Evolutionary conservation across 2,329 filamentous ascomycete genomes (phyloP).

Genomic region (Lojkania enalia): DNA sequence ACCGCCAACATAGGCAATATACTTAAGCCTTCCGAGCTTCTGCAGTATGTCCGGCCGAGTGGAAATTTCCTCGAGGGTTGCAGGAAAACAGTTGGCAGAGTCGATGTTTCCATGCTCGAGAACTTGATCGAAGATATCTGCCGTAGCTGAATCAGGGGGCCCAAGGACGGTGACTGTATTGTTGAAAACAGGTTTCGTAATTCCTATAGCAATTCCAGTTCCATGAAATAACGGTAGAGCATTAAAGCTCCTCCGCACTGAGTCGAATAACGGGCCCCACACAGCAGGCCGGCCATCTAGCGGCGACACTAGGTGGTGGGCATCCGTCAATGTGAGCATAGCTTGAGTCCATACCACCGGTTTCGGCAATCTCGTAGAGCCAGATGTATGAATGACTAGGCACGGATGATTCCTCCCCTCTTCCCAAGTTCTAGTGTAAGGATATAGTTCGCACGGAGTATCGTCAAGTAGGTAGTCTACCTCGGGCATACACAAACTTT

Average conservation of each 20-base stretch:
- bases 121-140: slow-evolving; percentile 20
- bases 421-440: slow-evolving; percentile 31
- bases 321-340: slow-evolving; percentile 20
- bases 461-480: slow-evolving; percentile 27
- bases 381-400: slow-evolving; percentile 43
- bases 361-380: slow-evolving; percentile 44
- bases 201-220: slow-evolving; percentile 19
- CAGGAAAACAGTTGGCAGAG: slow-evolving; percentile 20
- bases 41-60: slow-evolving; percentile 19
- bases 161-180: slow-evolving; percentile 24
- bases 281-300: slow-evolving; percentile 23
- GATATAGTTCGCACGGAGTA: slow-evolving; percentile 18
- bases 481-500: slow-evolving; percentile 30
- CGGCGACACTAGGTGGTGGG: slow-evolving; percentile 22
- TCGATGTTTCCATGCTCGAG: slow-evolving; percentile 24
- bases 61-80: slow-evolving; percentile 26
- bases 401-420: slow-evolving; percentile 37
- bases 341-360: slow-evolving; percentile 38
- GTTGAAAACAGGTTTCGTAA: slow-evolving; percentile 21
- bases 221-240: slow-evolving; percentile 26
- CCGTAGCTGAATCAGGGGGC: slow-evolving; percentile 19
- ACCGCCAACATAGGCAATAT: slow-evolving; percentile 29
- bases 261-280: slow-evolving; percentile 16
- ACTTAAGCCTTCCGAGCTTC: slow-evolving; percentile 22
- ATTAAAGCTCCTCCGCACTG: slow-evolving; percentile 18